Evolutionary conservation across 352 stramenopile species (phyloP).

Genomic region (Phytopythium sindhum): DNA sequence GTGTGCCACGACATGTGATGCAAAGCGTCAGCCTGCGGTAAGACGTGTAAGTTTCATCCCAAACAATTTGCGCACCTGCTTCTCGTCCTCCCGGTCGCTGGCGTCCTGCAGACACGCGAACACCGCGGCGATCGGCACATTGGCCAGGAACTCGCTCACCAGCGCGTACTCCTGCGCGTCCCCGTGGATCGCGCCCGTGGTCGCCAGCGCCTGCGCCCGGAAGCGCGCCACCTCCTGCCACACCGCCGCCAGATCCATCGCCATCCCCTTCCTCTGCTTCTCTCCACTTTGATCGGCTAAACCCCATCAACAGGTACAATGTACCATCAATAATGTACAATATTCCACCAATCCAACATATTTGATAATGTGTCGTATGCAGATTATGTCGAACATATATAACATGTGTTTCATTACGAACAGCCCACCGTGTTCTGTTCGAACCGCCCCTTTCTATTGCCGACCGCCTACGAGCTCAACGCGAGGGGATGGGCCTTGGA

Average conservation of each 20-base stretch:
- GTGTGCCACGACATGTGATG: neutral
- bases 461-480: too few relatives aligned
- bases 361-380: too few relatives aligned
- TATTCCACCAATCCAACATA: too few relatives aligned
- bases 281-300: too few relatives aligned
- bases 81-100: slow-evolving; percentile 52
- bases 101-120: slow-evolving; percentile 78
- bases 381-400: too few relatives aligned
- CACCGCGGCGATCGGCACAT: slow-evolving; percentile 59
- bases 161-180: slow-evolving; percentile 42
- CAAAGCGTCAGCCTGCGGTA: neutral
- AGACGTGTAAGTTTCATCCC: neutral
- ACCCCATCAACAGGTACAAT: too few relatives aligned
- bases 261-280: neutral
- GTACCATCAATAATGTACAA: too few relatives aligned
- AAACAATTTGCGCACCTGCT: slow-evolving; percentile 38
- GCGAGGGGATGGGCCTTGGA: too few relatives aligned
- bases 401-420: too few relatives aligned
- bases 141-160: slow-evolving; percentile 59
- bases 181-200: slow-evolving; percentile 39
- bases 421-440: too few relatives aligned
- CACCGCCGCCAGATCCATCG: slow-evolving; percentile 37
- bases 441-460: too few relatives aligned
- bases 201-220: slow-evolving; percentile 55
- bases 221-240: slow-evolving; percentile 65